phyloP scores from a whole-genome alignment of 2,329 filamentous ascomycete genomes.

The Lachnellula hyalina region DNA sequence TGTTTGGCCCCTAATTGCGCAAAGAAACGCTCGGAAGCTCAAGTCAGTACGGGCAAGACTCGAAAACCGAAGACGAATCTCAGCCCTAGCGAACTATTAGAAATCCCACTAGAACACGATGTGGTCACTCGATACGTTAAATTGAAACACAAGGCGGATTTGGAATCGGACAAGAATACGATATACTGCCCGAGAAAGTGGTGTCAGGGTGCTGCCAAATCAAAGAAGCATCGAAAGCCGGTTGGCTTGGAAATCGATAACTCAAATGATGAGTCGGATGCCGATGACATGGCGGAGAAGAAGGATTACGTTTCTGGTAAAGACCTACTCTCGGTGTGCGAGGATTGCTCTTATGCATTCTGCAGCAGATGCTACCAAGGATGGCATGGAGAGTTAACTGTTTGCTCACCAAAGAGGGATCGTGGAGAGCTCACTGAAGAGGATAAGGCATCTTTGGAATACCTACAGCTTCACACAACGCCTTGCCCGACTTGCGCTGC shows the following conservation, averaged over 20 bases:
- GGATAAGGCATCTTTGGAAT: conserved; percentile 81
- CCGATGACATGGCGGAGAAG: conserved; percentile 28
- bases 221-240: conserved; percentile 67
- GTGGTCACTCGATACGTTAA: conserved; percentile 80
- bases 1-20: conserved; percentile 79
- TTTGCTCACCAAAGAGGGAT: conserved; percentile 62
- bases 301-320: conserved; percentile 31
- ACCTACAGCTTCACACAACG: conserved; percentile 74
- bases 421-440: conserved; percentile 71
- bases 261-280: conserved; percentile 49
- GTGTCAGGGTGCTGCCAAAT: conserved; percentile 85
- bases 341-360: conserved; percentile 86
- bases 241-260: conserved; percentile 55
- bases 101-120: conserved; percentile 66
- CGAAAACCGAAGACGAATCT: conserved; percentile 63
- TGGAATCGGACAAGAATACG: conserved; percentile 87
- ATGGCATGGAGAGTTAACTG: conserved; percentile 86
- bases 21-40: conserved; percentile 44
- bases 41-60: conserved; percentile 33
- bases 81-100: conserved; percentile 76
- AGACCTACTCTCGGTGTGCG: conserved; percentile 76
- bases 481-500: conserved; percentile 84
- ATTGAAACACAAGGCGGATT: conserved; percentile 85
- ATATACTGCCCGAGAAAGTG: conserved; percentile 88
- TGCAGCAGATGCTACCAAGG: conserved; percentile 64